Evolutionary conservation across 2,329 filamentous ascomycete species (phyloP).

Genomic region (Clarireedia paspali): DNA sequence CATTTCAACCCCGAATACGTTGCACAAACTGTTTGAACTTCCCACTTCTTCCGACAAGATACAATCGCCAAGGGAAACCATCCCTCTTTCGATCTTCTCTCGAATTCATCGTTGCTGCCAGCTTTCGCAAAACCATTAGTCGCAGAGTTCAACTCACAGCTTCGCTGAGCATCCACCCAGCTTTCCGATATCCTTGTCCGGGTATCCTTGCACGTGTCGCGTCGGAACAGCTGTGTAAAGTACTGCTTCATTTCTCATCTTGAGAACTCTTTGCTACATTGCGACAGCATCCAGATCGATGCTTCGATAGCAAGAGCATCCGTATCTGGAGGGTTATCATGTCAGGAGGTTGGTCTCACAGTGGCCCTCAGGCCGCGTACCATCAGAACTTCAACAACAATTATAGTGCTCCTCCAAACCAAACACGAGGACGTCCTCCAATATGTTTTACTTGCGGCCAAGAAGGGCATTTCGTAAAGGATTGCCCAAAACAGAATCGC

Average conservation of each 20-base stretch:
- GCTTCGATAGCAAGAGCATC: slow-evolving; percentile 11
- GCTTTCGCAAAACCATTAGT: background rate
- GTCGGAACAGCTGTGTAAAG: background rate
- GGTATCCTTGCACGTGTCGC: slow-evolving; percentile 1
- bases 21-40: slow-evolving; percentile 3
- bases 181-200: background rate
- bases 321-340: slow-evolving; percentile 12
- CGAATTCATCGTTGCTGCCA: slow-evolving; percentile 5
- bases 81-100: background rate
- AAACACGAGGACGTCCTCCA: slow-evolving; percentile 23
- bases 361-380: slow-evolving; percentile 10
- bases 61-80: too few relatives aligned
- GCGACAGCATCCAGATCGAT: slow-evolving; percentile 7
- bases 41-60: background rate
- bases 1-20: slow-evolving; percentile 2
- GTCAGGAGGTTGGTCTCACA: slow-evolving; percentile 22
- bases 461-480: slow-evolving; percentile 43
- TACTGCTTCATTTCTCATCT: background rate
- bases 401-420: slow-evolving; percentile 1
- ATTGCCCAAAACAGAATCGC: slow-evolving; percentile 44
- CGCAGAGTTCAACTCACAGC: background rate
- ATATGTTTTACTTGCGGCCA: slow-evolving; percentile 48
- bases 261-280: background rate
- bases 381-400: slow-evolving; percentile 12
- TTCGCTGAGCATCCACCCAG: background rate